Evolutionary conservation across 73 alveolate species (phyloP), one percentile per base, ranked within the genome.

Genomic region (Paramecium sonneborni): DNA sequence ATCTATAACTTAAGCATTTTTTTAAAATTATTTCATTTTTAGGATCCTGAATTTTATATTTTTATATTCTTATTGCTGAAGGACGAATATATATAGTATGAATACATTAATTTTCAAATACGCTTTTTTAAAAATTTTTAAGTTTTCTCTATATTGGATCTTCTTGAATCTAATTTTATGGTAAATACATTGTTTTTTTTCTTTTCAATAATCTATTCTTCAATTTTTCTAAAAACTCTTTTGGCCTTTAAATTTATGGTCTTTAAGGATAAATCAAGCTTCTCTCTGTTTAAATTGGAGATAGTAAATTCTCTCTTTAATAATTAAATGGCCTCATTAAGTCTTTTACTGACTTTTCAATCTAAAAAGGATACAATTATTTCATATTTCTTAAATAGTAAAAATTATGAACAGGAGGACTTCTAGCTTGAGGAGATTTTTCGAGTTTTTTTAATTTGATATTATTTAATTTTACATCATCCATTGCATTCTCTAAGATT

Each of bases 61-160:
- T 62, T 62, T 62, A 32, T 30, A 62, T 62, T 62, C 84, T 62
- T 14, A 62, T 62, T 30, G 84, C 84, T 30, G 84, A 62, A 23
- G 84, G 84, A 30, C 84, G 39, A 30, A 62, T 62, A 28, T 62
- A 62, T 30, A 62, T 32, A 1, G 44, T 62, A 62, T 62, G 84
- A 2, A 62, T 26, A 26, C 84, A 62, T 62, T 62, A 21, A 32
- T 32, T 62, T 32, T 62, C 84, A 8, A 62, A 62, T 11, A 15
- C 6, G 44, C 84, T 62, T 62, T 32, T 62, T 62, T 62, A 62
- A 62, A 62, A 62, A n/a, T 62, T 43, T 26, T 62, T 62, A 6
- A 62, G 84, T 30, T 62, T 62, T 62, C 84, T 26, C 20, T 30
- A 5, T 2, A 62, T 62, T 30, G 84, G 84, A 12, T 62, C 84